Base-by-base conservation (phyloP, 495 filamentous ascomycete species). In the Aspergillus nanangensis region DNA sequence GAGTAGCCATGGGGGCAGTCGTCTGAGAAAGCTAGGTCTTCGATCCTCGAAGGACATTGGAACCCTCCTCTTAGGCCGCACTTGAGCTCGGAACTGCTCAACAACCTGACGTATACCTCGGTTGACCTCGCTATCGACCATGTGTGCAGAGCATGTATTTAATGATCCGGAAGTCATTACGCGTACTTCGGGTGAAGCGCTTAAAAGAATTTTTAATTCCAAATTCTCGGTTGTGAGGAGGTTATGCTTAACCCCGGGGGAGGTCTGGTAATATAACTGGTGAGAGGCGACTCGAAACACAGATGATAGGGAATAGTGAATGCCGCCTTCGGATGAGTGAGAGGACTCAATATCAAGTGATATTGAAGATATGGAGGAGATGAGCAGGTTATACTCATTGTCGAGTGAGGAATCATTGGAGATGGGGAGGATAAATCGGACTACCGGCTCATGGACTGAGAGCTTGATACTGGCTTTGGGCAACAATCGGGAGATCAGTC, bases 401-500 rank as follows among this genome's bases (percentile, higher is more conserved):
- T 60, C 62, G 19, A 59, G 60, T 45, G 60, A 63, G 36, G 82
- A 79, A 9, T 80, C 72, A 47, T 88, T 83, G 41, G 81, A 75
- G 0, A 84, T 79, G 7, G 91, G 92, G 21, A 99, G 75, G 1
- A 90, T 76, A 53, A 97, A 89, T 52, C 93, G 82, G 52, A 96
- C 56, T 11, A 97, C 94, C 1, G 93, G 93, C 61, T 99, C 94
- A 53, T 97, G 92, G 56, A 99, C 83, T 3, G 92, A 96, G 32
- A 96, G 80, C 56, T 97, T 97, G 60, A 96, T 86, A 62, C 74
- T 93, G 10, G 93, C 88, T 65, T 99, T 99, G 2, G 93, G 93
- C 3, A 99, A 77, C 11, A 97, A 75, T 35, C 89, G 80, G n/a
- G 91, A 94, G 22, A 97, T 85, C 15, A 98, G 66, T 47, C 80